Evolutionary conservation across 805 yeast genomes (phyloP), one percentile per base, ranked within the genome.

Genomic region (Crinitomyces ghanaensis): DNA sequence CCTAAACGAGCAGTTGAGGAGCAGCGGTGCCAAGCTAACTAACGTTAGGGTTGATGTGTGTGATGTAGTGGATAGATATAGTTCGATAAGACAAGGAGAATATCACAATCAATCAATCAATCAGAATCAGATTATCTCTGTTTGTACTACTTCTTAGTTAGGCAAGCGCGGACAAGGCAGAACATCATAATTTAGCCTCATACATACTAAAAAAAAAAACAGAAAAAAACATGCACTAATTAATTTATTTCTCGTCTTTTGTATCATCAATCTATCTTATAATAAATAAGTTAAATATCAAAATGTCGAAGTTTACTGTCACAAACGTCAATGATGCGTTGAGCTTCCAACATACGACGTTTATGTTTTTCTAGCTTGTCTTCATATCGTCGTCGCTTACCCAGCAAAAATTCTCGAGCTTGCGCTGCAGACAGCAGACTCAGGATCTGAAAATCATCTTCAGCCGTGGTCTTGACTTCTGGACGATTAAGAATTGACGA

Each of bases 361-460:
- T 45, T 43, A 15, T 48, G 46, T 27, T 44, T 42, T 5, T 38
- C 46, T 6, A 56, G 44, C 36, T 54, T 54, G 35, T 56, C 62
- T 27, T 47, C 48, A n/a, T 52, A 43, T 31, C 47, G 51, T 21
- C 51, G 39, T 17, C 56, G 54, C 28, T 54, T 54, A 2, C 53
- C 53, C 18, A 50, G 39, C 15, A 59, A 35, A 23, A 44, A 54
- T 35, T 54, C 62, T 29, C 49, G 47, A 7, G 48, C 49, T 9
- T 54, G 44, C 25, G 51, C 50, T 3, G 45, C 45, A 13, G 40
- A 32, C 15, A 56, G 42, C 18, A 50, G 46, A 11, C 41, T 43
- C 15, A 57, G 49, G 39, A 45, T 31, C 22, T 35, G 36, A 8
- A 39, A 22, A 5, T 8, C 9, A 7, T 28, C 30, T 6, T 8